These are phyloP conservation scores for Candida sithepensis DNA, from an alignment of 805 yeast genomes.

Conservation along the genomic window DNA sequence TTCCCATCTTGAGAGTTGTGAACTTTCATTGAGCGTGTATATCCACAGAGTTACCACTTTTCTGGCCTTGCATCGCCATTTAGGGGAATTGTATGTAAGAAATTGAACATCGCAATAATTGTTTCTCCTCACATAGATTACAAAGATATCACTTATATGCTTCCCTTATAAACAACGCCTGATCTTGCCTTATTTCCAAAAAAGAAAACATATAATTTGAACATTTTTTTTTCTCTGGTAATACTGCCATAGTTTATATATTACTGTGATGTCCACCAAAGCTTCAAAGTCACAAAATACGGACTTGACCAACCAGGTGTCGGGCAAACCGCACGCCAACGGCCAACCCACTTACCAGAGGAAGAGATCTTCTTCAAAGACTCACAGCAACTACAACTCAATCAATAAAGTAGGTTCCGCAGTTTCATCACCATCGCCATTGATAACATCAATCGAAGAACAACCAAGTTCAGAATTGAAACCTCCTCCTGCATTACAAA, in stretches of 20 bases:
- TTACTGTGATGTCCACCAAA: conserved; percentile 7
- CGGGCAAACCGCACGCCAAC: conserved; percentile 1
- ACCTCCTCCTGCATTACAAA: conserved; percentile 26
- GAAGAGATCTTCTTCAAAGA: conserved; percentile 32
- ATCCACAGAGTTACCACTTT: neutral
- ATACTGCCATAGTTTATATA: neutral
- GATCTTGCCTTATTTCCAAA: neutral
- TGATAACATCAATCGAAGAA: conserved; percentile 5
- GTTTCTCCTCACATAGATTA: neutral
- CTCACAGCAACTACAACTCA: conserved; percentile 31
- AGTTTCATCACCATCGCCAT: conserved; percentile 6
- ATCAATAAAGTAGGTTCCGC: conserved; percentile 17
- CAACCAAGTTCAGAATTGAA: conserved; percentile 5
- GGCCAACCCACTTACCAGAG: conserved; percentile 17
- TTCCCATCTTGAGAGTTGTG: too few relatives aligned
- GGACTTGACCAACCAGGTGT: neutral
- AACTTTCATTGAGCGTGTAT: too few relatives aligned
- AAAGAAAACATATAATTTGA: neutral
- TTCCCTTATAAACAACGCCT: neutral
- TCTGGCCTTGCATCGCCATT: neutral
- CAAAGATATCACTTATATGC: neutral
- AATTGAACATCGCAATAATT: neutral
- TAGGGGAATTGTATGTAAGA: neutral
- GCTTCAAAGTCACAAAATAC: conserved; percentile 6
- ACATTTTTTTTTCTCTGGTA: too few relatives aligned